Conservation (phyloP, 75 land plant species). For the Selaginella moellendorffii region DNA sequence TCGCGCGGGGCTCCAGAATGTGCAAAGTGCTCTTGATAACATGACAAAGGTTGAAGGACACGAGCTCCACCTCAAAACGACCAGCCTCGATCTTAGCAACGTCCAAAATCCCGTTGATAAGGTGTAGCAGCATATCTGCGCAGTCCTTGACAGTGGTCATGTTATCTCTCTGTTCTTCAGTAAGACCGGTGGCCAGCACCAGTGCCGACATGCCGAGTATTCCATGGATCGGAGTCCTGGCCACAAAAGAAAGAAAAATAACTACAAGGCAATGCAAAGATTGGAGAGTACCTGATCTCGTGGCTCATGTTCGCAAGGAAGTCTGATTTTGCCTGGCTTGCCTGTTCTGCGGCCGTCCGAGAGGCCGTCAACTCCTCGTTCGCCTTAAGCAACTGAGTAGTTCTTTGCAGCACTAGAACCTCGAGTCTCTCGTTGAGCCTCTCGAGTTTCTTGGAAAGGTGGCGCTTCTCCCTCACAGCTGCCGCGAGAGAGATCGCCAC, state of each 20-base stretch:
- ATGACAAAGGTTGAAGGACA: slow-evolving; percentile 10
- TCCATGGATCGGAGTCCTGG: slow-evolving; percentile 24
- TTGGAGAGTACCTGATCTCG: slow-evolving; percentile 13
- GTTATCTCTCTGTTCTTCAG: slow-evolving; percentile 13
- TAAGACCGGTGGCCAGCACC: slow-evolving; percentile 11
- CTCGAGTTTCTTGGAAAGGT: neutral
- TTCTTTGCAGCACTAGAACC: neutral
- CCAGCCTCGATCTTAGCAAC: slow-evolving; percentile 22
- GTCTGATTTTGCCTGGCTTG: slow-evolving; percentile 19
- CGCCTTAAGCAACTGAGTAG: slow-evolving; percentile 9
- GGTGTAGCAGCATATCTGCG: slow-evolving; percentile 18
- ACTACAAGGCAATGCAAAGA: too few species aligned
- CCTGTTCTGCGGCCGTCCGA: slow-evolving; percentile 11
- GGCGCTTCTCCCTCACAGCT: neutral
- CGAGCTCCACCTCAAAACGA: slow-evolving; percentile 15
- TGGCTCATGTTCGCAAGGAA: slow-evolving; percentile 25
- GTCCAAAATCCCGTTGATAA: slow-evolving; percentile 19
- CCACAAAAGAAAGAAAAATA: neutral
- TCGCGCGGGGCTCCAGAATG: slow-evolving; percentile 16
- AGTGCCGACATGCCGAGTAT: slow-evolving; percentile 18
- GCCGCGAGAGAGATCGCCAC: neutral
- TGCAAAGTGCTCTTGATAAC: slow-evolving; percentile 12
- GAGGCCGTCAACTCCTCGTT: slow-evolving; percentile 14
- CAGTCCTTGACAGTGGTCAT: slow-evolving; percentile 16
- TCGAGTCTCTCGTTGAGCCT: neutral